Evolutionary conservation across 352 stramenopile genomes (phyloP).

Genomic region (Elongisporangium undulatum): DNA sequence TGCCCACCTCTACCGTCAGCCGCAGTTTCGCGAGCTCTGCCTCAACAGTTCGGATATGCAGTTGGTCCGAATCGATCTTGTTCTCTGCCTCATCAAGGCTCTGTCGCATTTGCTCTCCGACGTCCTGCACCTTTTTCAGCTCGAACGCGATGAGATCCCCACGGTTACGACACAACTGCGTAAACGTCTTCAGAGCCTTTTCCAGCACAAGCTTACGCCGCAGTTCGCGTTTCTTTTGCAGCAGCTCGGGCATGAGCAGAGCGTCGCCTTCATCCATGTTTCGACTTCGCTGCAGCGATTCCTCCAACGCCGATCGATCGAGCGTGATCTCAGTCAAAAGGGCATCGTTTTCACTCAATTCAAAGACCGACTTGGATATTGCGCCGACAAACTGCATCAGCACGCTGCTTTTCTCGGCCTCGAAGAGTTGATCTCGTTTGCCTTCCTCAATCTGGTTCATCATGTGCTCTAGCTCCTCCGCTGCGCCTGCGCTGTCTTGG

Average conservation of each 20-base stretch:
- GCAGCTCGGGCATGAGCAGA: slow-evolving; percentile 45
- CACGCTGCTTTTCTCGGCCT: slow-evolving; percentile 42
- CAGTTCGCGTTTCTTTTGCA: slow-evolving; percentile 70
- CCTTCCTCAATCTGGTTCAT: slow-evolving; percentile 59
- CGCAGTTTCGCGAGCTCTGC: slow-evolving; percentile 61
- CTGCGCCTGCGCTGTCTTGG: slow-evolving; percentile 60
- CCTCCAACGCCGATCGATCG: neutral
- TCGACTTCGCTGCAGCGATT: slow-evolving; percentile 12
- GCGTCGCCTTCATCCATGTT: slow-evolving; percentile 14
- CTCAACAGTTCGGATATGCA: slow-evolving; percentile 57
- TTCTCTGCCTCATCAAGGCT: slow-evolving; percentile 64
- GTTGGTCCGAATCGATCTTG: slow-evolving; percentile 67
- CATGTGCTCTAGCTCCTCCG: slow-evolving; percentile 63
- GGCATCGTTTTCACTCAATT: slow-evolving; percentile 41
- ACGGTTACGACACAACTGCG: slow-evolving; percentile 51
- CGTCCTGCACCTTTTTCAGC: slow-evolving; percentile 45
- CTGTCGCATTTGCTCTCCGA: slow-evolving; percentile 31
- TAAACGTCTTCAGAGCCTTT: slow-evolving; percentile 68
- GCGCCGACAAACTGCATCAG: slow-evolving; percentile 49
- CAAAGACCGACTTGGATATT: slow-evolving; percentile 49
- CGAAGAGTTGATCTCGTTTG: slow-evolving; percentile 60
- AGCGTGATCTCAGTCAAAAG: slow-evolving; percentile 37
- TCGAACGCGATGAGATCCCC: slow-evolving; percentile 56
- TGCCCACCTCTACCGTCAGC: slow-evolving; percentile 57
- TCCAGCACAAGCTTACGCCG: slow-evolving; percentile 68